These are phyloP conservation scores for Euphrasia confusa DNA, from an alignment of 257 asterid species.

Conservation along the genomic window DNA sequence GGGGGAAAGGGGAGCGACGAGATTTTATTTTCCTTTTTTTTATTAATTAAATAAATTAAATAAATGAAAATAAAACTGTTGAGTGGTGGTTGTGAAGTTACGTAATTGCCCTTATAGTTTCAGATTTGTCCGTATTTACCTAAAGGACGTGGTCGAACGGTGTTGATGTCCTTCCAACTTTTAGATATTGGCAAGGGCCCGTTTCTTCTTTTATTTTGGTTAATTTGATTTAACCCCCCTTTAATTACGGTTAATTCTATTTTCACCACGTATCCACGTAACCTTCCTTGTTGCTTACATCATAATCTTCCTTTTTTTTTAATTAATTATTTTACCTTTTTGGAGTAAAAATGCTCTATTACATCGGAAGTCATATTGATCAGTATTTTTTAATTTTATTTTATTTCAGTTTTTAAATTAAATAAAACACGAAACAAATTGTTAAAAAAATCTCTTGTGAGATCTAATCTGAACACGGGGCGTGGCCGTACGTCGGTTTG, in stretches of 20 bases:
- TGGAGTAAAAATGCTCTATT: too few relatives aligned
- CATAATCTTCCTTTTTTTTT: too few relatives aligned
- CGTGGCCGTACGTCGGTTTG: background rate
- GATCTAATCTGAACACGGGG: background rate
- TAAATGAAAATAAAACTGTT: background rate
- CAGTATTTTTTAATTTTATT: too few relatives aligned
- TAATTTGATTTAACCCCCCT: background rate
- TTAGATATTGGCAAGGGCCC: too few relatives aligned
- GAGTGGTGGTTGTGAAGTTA: conserved; percentile 20
- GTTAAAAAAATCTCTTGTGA: too few relatives aligned
- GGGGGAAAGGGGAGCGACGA: conserved; percentile 22
- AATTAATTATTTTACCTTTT: too few relatives aligned
- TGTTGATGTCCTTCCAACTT: conserved; percentile 25
- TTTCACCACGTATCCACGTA: background rate
- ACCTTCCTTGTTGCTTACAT: background rate
- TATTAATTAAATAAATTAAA: background rate
- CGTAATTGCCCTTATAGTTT: conserved; percentile 30
- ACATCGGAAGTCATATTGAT: too few relatives aligned
- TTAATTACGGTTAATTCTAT: background rate
- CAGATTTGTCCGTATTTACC: conserved; percentile 31
- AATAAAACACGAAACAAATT: too few relatives aligned
- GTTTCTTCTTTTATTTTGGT: background rate
- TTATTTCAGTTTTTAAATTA: too few relatives aligned
- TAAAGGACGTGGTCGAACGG: conserved; percentile 47
- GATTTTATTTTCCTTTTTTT: background rate